Conservation (phyloP, 257 asterid genomes). For the Rhazya stricta region DNA sequence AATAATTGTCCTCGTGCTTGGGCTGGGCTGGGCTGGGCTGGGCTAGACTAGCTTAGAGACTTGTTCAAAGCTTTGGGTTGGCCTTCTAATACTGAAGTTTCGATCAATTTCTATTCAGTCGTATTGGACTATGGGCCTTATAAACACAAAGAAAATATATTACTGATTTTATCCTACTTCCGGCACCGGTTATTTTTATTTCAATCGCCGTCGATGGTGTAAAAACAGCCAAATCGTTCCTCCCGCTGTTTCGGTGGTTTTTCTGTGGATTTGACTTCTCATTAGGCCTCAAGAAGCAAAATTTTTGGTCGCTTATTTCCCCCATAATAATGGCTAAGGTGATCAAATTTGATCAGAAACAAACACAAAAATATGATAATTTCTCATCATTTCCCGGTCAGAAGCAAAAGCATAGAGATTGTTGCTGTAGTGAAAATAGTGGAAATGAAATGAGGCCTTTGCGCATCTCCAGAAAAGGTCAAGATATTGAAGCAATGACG, state of each 20-base stretch:
- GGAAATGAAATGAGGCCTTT: neutral
- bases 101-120: no score
- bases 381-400: no score
- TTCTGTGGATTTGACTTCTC: neutral
- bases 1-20: no score
- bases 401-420: no score
- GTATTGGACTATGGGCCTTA: no score
- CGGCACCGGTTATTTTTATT: neutral
- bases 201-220: neutral
- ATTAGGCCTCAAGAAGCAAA: no score
- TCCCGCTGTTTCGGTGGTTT: neutral
- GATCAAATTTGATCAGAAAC: neutral
- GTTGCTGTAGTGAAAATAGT: neutral
- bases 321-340: no score
- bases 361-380: neutral
- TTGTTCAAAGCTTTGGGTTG: no score
- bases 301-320: no score
- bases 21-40: no score
- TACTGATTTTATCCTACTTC: neutral
- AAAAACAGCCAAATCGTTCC: neutral
- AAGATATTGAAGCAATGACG: neutral
- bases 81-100: neutral
- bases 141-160: no score
- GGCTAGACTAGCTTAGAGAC: no score
- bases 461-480: neutral